Evolutionary conservation across 345 rosid species (phyloP).

Genomic region (Arabidopsis arenosa): DNA sequence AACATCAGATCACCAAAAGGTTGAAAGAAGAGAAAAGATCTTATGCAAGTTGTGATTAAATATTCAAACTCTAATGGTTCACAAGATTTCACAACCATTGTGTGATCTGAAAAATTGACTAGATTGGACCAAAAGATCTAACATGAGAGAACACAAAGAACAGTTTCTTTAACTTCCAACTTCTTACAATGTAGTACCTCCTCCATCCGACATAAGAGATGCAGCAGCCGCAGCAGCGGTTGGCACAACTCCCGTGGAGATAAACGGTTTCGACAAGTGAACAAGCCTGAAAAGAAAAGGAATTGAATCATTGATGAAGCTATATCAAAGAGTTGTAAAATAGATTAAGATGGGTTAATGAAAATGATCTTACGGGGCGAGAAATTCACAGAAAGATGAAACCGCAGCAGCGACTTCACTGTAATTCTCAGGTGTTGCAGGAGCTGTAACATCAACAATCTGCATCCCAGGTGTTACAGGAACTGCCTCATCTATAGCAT

Average conservation of each 20-base stretch:
- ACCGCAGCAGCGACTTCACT: conserved; percentile 77
- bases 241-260: conserved; percentile 86
- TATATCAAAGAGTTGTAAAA: too few relatives aligned
- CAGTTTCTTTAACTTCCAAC: neutral
- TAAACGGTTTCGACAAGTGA: conserved; percentile 90
- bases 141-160: conserved; percentile 10
- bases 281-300: conserved; percentile 60
- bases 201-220: conserved; percentile 97
- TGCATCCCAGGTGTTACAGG: conserved; percentile 98
- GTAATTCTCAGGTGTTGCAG: conserved; percentile 87
- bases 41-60: neutral
- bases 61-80: conserved; percentile 11
- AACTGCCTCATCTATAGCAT: conserved; percentile 88
- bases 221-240: conserved; percentile 98
- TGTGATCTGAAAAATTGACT: conserved; percentile 9
- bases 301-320: neutral
- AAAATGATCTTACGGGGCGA: conserved; percentile 82
- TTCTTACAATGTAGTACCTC: conserved; percentile 69
- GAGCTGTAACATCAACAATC: conserved; percentile 94
- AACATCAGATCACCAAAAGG: neutral
- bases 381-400: conserved; percentile 93
- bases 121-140: conserved; percentile 14
- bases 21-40: neutral
- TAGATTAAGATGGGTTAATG: too few relatives aligned
- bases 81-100: conserved; percentile 12